phyloP scores from a whole-genome alignment of 169 alveolate species.

The Eimeria sp. region DNA sequence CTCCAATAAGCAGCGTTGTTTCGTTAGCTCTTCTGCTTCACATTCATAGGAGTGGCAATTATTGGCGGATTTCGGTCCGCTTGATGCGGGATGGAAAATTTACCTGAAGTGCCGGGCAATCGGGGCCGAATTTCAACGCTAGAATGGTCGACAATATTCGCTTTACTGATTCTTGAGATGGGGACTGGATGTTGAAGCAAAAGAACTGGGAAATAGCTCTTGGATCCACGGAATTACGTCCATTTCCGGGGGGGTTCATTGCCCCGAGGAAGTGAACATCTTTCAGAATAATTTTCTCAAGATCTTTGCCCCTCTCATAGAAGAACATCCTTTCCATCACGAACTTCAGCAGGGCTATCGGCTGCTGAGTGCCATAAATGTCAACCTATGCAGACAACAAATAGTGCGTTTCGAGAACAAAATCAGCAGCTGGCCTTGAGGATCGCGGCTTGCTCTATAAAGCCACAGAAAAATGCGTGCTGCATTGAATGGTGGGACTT shows the following conservation, averaged over 20 bases:
- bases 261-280: constrained; percentile 95
- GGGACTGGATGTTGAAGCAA: constrained; percentile 90
- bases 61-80: neutral
- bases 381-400: constrained; percentile 87
- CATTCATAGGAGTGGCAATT: neutral
- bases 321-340: constrained; percentile 94
- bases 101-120: constrained; percentile 6
- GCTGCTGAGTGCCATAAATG: constrained; percentile 96
- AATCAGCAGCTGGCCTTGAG: neutral
- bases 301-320: constrained; percentile 92
- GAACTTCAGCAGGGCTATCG: constrained; percentile 96
- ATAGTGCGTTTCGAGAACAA: neutral
- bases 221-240: constrained; percentile 94
- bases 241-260: constrained; percentile 97
- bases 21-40: neutral
- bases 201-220: constrained; percentile 94
- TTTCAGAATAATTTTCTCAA: constrained; percentile 90
- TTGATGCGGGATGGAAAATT: neutral
- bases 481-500: neutral
- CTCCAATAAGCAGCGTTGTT: constrained; percentile 63
- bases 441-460: neutral
- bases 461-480: neutral
- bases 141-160: constrained; percentile 95
- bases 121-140: constrained; percentile 89
- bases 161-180: constrained; percentile 91